These are phyloP conservation scores for Scedosporium apiospermum DNA, from an alignment of 2,329 filamentous ascomycete species.

Conservation along the genomic window DNA sequence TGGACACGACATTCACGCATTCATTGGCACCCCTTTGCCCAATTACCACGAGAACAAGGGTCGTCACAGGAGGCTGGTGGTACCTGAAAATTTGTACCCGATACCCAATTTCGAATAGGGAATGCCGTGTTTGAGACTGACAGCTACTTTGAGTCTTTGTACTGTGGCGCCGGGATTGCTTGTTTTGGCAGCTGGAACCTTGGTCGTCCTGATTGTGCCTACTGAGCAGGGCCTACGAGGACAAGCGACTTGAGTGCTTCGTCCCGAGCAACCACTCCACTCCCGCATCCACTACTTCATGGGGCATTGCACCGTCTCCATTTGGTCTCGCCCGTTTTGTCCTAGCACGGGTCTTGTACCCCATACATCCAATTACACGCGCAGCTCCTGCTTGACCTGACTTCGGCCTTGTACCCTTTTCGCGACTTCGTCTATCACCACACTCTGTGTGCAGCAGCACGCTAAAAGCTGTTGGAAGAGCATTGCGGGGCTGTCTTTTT, in stretches of 20 bases:
- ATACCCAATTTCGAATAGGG: background rate
- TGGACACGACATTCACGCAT: background rate
- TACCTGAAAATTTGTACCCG: background rate
- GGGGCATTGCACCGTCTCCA: background rate
- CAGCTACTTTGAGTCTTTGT: background rate
- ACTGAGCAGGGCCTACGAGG: background rate
- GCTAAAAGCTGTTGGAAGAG: background rate
- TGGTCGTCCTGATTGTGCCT: background rate
- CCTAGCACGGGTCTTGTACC: background rate
- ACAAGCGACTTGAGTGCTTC: background rate
- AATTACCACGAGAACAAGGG: background rate
- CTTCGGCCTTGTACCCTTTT: constrained; percentile 2
- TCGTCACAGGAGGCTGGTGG: background rate
- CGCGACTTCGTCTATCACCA: background rate
- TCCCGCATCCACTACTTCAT: background rate
- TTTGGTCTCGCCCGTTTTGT: background rate
- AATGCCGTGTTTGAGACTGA: background rate
- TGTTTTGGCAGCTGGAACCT: constrained; percentile 3
- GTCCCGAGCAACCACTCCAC: background rate
- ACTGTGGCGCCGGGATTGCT: constrained; percentile 4
- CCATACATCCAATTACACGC: constrained; percentile 6
- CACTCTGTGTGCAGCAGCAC: background rate
- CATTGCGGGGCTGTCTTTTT: constrained; percentile 4
- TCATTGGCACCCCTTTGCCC: background rate
- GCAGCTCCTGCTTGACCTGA: background rate